Base-by-base conservation (phyloP, 352 stramenopile species). In the Globisporangium apiculatum region DNA sequence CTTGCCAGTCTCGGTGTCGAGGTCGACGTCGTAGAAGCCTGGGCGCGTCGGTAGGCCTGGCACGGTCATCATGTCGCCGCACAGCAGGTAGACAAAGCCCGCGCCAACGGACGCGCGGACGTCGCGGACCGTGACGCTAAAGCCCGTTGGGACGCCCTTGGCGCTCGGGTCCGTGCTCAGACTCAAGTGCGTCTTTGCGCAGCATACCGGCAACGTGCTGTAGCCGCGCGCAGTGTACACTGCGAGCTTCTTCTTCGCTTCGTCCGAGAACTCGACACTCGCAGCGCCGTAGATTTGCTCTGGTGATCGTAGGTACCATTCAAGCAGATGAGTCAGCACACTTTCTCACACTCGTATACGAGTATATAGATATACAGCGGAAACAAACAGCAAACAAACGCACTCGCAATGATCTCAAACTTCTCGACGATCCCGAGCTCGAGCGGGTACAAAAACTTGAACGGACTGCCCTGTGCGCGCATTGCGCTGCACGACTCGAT, bases 31-130 rank as follows among this genome's bases (percentile, higher is more conserved):
- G 67, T 98, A 98, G 76, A 99, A 99, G 59, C 96, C 96, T 17
- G 97, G 97, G 42, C 96, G 80, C 12, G 97, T 99, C 15, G 97
- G 96, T 1, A 99, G 76, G n/a, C 97, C 97, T 31, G 97, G 97
- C 57, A 99, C 97, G 1, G 97, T 99, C 91, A 98, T 99, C 66
- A 99, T 99, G 66, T 99, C 93, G 36, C 97, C 97, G 54, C 89
- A 95, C 46, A 98, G 72, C 48, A 95, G 64, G 67, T 97, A 97
- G 46, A 99, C 72, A 45, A 99, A 99, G 8, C 97, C 97, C 51
- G 97, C 97, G 12, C 97, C 97, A 48, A 96, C 92, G 51, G 92
- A 98, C 41, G 86, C 88, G 10, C 97, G 91, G 56, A 99, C 85
- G 63, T 99, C 96, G 52, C 96, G 82, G 35, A 99, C 96, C 43